Evolutionary conservation across 1,284 basidiomycete species (phyloP).

Genomic region (Sparassis latifolia): DNA sequence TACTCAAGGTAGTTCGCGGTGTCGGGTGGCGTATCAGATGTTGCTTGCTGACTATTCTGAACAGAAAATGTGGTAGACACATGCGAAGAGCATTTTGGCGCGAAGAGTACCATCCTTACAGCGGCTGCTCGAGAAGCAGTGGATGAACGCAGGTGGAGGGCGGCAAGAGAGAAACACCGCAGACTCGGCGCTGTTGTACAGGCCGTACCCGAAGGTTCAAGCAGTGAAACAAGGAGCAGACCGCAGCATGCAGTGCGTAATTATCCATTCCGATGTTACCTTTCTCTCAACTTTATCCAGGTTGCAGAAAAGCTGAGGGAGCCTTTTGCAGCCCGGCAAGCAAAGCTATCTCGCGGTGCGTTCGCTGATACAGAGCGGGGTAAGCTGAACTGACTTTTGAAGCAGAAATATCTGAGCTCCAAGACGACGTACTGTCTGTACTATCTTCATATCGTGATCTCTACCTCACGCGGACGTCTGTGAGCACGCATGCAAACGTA

Average conservation of each 20-base stretch:
- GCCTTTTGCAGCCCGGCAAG: slow-evolving; percentile 48
- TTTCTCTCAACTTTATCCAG: slow-evolving; percentile 28
- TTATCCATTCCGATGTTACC: slow-evolving; percentile 1
- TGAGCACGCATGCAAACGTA: slow-evolving; percentile 45
- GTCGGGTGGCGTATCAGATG: background rate
- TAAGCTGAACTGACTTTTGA: background rate
- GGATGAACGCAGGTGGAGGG: slow-evolving; percentile 47
- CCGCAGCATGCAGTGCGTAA: slow-evolving; percentile 14
- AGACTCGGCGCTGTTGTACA: slow-evolving; percentile 51
- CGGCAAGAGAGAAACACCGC: slow-evolving; percentile 32
- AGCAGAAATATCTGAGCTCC: slow-evolving; percentile 48
- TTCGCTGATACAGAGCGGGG: background rate
- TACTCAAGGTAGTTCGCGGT: background rate
- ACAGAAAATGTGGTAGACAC: slow-evolving; percentile 28
- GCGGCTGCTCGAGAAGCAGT: slow-evolving; percentile 40
- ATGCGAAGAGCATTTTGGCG: slow-evolving; percentile 66
- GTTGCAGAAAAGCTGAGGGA: slow-evolving; percentile 53
- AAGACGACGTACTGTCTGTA: slow-evolving; percentile 58
- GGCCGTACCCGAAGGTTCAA: slow-evolving; percentile 38
- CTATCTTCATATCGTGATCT: slow-evolving; percentile 71
- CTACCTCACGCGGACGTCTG: slow-evolving; percentile 57
- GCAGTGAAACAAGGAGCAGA: slow-evolving; percentile 3
- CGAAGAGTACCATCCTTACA: slow-evolving; percentile 40
- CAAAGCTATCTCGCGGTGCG: slow-evolving; percentile 47
- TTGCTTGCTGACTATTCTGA: background rate